Evolutionary conservation across 139 green algal species (phyloP).

Genomic region (Chlamydomonas schloesseri): DNA sequence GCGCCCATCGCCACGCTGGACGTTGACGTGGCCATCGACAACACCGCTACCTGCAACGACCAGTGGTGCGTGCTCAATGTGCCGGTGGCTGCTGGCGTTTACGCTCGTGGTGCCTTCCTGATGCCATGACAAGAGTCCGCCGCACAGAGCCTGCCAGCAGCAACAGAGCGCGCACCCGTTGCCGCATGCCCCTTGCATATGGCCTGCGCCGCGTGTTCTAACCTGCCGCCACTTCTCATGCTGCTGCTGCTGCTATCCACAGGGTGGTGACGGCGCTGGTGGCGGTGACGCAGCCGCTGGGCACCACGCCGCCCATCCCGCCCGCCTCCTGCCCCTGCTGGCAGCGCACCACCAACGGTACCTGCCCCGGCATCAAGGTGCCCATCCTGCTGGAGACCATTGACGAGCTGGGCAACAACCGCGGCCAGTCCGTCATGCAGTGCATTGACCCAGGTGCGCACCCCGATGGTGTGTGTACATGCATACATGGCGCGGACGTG

Average conservation of each 20-base stretch:
- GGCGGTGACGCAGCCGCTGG: background rate
- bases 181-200: too few relatives aligned
- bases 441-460: background rate
- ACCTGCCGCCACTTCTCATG: too few relatives aligned
- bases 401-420: background rate
- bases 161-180: too few relatives aligned
- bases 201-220: too few relatives aligned
- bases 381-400: constrained; percentile 50
- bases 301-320: constrained; percentile 18
- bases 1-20: constrained; percentile 6
- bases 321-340: constrained; percentile 41
- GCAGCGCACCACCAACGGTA: background rate
- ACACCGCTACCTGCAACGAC: background rate
- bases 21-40: background rate
- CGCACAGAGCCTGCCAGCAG: background rate
- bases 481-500: too few relatives aligned
- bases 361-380: constrained; percentile 43
- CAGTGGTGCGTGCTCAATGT: background rate
- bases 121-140: background rate
- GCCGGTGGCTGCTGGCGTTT: background rate
- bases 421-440: constrained; percentile 31
- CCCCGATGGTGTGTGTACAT: too few relatives aligned
- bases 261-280: constrained; percentile 16
- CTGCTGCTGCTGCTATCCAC: too few relatives aligned
- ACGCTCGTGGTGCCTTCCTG: background rate